Evolutionary conservation across 1,139 yeast species (phyloP), one percentile per base, ranked within the genome.

Genomic region (Hemisphaericaspora xylofermentans): DNA sequence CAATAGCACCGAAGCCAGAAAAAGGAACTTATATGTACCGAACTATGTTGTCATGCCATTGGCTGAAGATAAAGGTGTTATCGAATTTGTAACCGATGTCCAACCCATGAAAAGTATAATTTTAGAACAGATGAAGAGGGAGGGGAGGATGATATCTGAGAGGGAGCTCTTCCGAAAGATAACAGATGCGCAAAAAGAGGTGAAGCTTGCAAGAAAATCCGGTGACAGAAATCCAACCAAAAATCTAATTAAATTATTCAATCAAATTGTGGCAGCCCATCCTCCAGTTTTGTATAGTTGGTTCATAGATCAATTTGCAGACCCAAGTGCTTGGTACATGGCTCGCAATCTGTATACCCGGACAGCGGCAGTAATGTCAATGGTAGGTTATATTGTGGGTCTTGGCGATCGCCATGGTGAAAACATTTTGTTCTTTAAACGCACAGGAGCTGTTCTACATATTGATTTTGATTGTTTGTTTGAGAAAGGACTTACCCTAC

Each of bases 391-490:
- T 58, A 81, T 93, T 43, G 71, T 85, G 35, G 94, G 96, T 6
- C 73, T 94, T 38, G 99, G 99, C 16, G 99, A 94, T 61, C 73
- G 99, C 24, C 99, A 94, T 58, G 87, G 96, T 54, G 98, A 94
- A 57, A 94, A 94, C 56, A 79, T 94, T 19, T 64, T 94, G 41
- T 68, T 93, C 37, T 78, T 84, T 54, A 83, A 84, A 50, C 77
- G 75, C 33, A 77, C 81, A 2, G 98, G 98, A 1, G 81, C 81
- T 8, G 80, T 89, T 0, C 66, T 94, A 48, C 99, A 94, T 60
- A 97, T 94, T 44, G 99, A 94, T 63, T 94, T 93, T 61, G 98
- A 94, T 57, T 93, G 98, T 65, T 68, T 94, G 36, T 94, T 94
- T 57, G 98, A 88, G 55, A 93, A 85, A 55, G 88, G 87, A 24